Evolutionary conservation across 352 stramenopile species (phyloP).

Genomic region (Halophytophthora polymorphica): DNA sequence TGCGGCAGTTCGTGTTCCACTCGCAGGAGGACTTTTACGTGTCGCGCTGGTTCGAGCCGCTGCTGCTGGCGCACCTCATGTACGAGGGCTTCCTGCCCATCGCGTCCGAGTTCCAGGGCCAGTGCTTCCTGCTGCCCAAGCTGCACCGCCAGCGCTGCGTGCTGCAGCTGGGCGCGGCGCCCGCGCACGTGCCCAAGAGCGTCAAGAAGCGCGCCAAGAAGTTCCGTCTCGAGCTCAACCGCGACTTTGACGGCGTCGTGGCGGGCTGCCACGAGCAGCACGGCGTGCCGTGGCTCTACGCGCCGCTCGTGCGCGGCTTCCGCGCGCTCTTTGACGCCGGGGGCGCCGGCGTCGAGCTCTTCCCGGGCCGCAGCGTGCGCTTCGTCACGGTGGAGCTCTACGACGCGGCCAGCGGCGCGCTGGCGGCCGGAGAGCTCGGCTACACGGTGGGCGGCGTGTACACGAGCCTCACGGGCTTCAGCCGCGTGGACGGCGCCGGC

Average conservation of each 20-base stretch:
- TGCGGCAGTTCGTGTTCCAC: conserved; percentile 84
- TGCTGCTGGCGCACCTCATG: conserved; percentile 91
- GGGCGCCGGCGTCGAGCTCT: conserved; percentile 59
- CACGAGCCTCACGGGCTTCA: conserved; percentile 87
- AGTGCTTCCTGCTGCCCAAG: conserved; percentile 84
- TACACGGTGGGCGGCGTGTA: conserved; percentile 93
- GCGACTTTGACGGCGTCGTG: conserved; percentile 87
- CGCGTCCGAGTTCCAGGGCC: conserved; percentile 71
- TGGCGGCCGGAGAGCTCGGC: conserved; percentile 90
- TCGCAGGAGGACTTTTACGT: conserved; percentile 94
- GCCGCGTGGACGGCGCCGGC: conserved; percentile 60
- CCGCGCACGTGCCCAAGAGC: conserved; percentile 86
- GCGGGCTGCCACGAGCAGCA: conserved; percentile 91
- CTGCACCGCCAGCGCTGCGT: conserved; percentile 89
- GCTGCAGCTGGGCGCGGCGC: conserved; percentile 46
- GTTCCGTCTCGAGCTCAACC: conserved; percentile 87
- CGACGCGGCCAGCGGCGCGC: conserved; percentile 62
- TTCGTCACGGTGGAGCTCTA: conserved; percentile 92
- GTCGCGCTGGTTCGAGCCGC: conserved; percentile 84
- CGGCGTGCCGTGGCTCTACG: conserved; percentile 92
- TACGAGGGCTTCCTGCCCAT: conserved; percentile 94
- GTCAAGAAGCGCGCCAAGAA: conserved; percentile 88
- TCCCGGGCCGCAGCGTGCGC: conserved; percentile 50
- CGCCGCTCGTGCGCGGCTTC: conserved; percentile 86
- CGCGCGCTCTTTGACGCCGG: conserved; percentile 56